These are phyloP conservation scores for Gloeophyllum trabeum DNA, from an alignment of 768 basidiomycete species.

Conservation along the genomic window DNA sequence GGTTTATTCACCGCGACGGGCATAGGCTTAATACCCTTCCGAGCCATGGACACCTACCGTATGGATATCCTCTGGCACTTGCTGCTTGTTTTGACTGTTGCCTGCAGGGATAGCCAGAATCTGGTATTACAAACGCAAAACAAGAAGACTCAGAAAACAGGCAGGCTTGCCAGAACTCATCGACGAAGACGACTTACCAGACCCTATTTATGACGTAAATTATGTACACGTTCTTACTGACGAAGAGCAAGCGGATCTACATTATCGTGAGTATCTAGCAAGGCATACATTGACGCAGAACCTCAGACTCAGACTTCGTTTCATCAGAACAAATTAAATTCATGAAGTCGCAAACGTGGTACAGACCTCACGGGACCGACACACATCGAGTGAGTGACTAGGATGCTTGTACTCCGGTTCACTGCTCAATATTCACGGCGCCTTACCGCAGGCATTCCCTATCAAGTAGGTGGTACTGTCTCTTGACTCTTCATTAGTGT, in stretches of 20 bases:
- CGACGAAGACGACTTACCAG: conserved; percentile 72
- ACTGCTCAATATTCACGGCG: no score
- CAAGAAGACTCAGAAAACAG: conserved; percentile 42
- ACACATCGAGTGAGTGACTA: conserved; percentile 49
- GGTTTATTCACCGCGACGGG: conserved; percentile 75
- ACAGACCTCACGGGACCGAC: conserved; percentile 73
- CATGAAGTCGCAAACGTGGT: conserved; percentile 71
- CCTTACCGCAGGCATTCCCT: conserved; percentile 44
- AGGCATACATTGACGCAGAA: neutral
- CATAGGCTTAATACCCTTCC: conserved; percentile 68
- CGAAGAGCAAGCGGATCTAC: conserved; percentile 49
- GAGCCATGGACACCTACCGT: conserved; percentile 71
- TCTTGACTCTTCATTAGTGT: neutral
- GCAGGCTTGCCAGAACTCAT: conserved; percentile 58
- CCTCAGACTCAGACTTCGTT: conserved; percentile 3
- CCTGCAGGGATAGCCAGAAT: conserved; percentile 57
- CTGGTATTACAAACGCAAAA: conserved; percentile 59
- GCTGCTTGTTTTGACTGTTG: neutral
- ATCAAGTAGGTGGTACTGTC: conserved; percentile 34
- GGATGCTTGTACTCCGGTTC: neutral
- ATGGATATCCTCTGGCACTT: conserved; percentile 4
- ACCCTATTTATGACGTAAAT: conserved; percentile 60
- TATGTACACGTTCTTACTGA: conserved; percentile 64
- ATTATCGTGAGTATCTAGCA: conserved; percentile 39
- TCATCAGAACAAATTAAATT: conserved; percentile 61